Base-by-base conservation (phyloP, 208 protist genomes). In the Acanthamoeba quina region DNA sequence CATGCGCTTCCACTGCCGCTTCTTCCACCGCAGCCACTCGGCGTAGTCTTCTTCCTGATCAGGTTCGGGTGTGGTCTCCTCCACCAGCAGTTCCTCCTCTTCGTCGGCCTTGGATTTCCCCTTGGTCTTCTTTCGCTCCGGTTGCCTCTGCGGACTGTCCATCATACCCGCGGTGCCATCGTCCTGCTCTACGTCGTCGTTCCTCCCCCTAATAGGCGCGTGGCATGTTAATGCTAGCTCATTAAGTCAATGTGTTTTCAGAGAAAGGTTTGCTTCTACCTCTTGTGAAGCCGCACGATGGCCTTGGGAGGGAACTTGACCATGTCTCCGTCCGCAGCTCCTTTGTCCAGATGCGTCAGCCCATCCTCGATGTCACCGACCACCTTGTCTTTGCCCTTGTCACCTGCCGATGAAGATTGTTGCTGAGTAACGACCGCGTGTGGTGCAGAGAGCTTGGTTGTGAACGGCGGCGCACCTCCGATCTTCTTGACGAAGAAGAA, bases 331-430 rank as follows among this genome's bases (percentile, higher is more conserved):
- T 91, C 85, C 10, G n/a, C 70, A 17, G 19, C 47, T 24, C 68
- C 60, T 82, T 93, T 52, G 78, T 68, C 78, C 37, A 80, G 68
- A 41, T 72, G 44, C 9, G 31, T 29, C 70, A 95, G 78, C n/a
- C 89, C 52, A 78, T 97, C 95, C 62, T 97, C 96, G 74, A 96
- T 94, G 94, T 96, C 95, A 10, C 26, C 68, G 2, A 78, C 85
- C 17, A 68, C 37, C 41, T 83, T 62, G 26, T 52, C 24, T 34
- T 58, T 37, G 0, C n/a, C 34, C n/a, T 47, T 41, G 56, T 49
- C 66, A 58, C 37, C 82, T 95, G 90, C n/a, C 5, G 31, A 17
- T 17, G 64, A 52, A 56, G 15, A 24, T 10, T 24, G 10, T 52
- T 1, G 47, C 17, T 52, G 47, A 52, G 47, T 52, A 52, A 52